phyloP scores from a whole-genome alignment of 2,329 filamentous ascomycete genomes.

The Emericellopsis atlantica region DNA sequence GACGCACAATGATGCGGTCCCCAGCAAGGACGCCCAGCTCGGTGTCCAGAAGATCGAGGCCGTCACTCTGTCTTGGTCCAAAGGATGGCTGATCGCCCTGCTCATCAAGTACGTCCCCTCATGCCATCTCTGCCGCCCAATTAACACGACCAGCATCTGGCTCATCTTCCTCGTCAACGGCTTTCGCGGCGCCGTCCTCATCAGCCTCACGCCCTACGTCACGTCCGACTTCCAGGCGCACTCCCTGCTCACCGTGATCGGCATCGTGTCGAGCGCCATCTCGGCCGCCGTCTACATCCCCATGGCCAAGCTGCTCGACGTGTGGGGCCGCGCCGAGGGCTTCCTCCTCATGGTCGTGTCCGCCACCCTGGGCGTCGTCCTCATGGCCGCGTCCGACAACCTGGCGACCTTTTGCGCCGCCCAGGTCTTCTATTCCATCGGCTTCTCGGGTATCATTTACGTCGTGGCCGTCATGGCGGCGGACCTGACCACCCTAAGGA shows the following conservation, averaged over 20 bases:
- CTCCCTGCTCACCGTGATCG: conserved; percentile 26
- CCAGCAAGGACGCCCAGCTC: conserved; percentile 4
- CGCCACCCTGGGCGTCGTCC: conserved; percentile 29
- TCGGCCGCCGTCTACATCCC: conserved; percentile 12
- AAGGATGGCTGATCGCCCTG: not conserved
- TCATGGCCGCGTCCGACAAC: conserved; percentile 40
- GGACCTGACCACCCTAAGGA: conserved; percentile 31
- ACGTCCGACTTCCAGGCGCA: conserved; percentile 19
- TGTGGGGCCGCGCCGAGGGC: conserved; percentile 21
- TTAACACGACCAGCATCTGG: conserved; percentile 19
- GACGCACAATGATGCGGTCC: conserved; percentile 4
- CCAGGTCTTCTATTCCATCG: conserved; percentile 44
- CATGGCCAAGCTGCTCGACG: conserved; percentile 20
- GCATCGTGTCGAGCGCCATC: conserved; percentile 26
- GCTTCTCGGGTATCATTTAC: conserved; percentile 40
- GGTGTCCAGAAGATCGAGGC: not conserved
- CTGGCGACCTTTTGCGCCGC: conserved; percentile 22
- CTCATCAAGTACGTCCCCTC: conserved; percentile 2
- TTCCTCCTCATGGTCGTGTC: conserved; percentile 16
- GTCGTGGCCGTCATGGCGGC: conserved; percentile 49
- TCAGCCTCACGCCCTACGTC: conserved; percentile 18
- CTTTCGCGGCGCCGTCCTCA: conserved; percentile 23
- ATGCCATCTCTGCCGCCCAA: not conserved
- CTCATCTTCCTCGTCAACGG: conserved; percentile 28
- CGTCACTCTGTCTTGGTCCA: not conserved